phyloP scores from a whole-genome alignment of 805 yeast species.

The Suhomyces xylopsoci region DNA sequence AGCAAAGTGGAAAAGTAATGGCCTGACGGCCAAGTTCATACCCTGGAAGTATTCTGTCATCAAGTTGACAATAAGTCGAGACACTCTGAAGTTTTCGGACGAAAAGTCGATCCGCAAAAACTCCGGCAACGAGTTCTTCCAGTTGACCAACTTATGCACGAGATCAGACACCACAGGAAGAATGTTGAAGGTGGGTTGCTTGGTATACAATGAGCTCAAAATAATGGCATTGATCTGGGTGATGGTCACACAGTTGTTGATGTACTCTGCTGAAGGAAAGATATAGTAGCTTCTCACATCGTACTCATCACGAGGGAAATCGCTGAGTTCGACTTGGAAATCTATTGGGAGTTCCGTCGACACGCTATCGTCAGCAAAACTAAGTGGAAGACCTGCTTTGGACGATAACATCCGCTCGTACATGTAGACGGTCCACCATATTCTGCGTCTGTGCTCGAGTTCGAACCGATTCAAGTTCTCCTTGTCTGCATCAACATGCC shows the following conservation, averaged over 20 bases:
- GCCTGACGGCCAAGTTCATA: constrained; percentile 73
- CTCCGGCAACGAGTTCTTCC: constrained; percentile 66
- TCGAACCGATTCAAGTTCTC: constrained; percentile 52
- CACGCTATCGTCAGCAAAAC: constrained; percentile 78
- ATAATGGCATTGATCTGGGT: constrained; percentile 77
- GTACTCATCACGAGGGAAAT: constrained; percentile 34
- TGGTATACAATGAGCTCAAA: constrained; percentile 64
- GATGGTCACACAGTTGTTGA: constrained; percentile 72
- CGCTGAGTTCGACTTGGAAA: constrained; percentile 53
- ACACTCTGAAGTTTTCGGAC: constrained; percentile 50
- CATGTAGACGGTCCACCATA: constrained; percentile 52
- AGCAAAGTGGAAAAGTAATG: constrained; percentile 72
- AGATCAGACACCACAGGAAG: constrained; percentile 69
- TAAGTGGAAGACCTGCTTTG: constrained; percentile 75
- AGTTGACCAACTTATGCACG: constrained; percentile 60
- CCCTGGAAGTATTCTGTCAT: constrained; percentile 86
- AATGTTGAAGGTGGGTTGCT: constrained; percentile 73
- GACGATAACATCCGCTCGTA: constrained; percentile 72
- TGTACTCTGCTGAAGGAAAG: constrained; percentile 75
- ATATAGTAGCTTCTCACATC: constrained; percentile 66
- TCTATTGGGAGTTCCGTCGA: constrained; percentile 74
- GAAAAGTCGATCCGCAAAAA: constrained; percentile 64
- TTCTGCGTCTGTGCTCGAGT: constrained; percentile 49
- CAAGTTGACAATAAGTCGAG: constrained; percentile 66
- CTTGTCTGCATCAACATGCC: constrained; percentile 80